phyloP scores from a whole-genome alignment of 192 early-diverging fungal species.

The Rhizoclosmatium globosum region DNA sequence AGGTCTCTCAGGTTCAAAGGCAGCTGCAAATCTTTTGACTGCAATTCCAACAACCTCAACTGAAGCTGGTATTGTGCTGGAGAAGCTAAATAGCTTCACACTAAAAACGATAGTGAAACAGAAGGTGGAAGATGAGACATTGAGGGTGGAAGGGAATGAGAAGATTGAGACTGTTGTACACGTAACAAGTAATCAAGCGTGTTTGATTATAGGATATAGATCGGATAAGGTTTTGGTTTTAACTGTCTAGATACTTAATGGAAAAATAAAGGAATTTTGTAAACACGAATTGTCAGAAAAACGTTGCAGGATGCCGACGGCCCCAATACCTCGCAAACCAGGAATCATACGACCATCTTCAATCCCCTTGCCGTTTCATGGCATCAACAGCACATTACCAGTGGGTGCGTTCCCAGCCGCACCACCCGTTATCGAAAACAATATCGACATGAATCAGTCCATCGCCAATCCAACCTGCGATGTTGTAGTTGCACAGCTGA shows the following conservation, averaged over 20 bases:
- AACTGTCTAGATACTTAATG: background rate
- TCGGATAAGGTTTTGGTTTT: constrained; percentile 14
- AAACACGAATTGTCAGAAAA: background rate
- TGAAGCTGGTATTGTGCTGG: background rate
- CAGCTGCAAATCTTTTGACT: background rate
- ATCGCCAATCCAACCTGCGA: background rate
- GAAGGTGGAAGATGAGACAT: background rate
- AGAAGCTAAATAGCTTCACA: background rate
- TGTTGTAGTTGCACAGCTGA: background rate
- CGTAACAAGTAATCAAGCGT: background rate
- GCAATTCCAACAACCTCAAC: background rate
- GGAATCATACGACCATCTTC: background rate
- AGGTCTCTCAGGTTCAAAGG: background rate
- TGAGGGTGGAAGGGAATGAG: background rate
- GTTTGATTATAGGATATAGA: constrained; percentile 13
- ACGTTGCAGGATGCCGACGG: background rate
- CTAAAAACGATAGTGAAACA: constrained; percentile 17
- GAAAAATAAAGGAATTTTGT: background rate
- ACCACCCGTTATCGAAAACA: background rate
- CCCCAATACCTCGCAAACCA: background rate
- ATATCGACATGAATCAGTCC: background rate
- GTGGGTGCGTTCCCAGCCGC: background rate
- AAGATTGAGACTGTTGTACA: background rate
- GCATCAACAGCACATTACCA: background rate
- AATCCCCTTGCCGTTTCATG: background rate